phyloP scores from a whole-genome alignment of 2,329 filamentous ascomycete species.

The Phialophora chinensis region DNA sequence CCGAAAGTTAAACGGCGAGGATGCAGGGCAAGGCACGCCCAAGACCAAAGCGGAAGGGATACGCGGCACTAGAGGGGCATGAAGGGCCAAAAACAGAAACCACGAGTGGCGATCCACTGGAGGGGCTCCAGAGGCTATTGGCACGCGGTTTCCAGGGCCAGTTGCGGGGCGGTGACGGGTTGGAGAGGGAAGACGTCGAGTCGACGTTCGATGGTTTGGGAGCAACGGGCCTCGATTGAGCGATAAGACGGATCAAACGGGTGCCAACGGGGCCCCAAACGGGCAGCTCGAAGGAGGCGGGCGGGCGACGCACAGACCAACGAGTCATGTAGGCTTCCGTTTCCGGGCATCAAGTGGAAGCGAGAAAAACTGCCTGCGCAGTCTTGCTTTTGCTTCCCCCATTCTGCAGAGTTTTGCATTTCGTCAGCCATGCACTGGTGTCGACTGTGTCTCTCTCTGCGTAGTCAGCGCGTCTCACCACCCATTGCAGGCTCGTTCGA shows the following conservation, averaged over 20 bases:
- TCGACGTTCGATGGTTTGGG: conserved; percentile 5
- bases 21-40: not conserved
- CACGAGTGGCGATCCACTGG: conserved; percentile 18
- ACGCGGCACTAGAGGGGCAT: conserved; percentile 13
- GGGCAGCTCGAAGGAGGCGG: conserved; percentile 11
- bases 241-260: not conserved
- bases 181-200: not conserved
- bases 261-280: not conserved
- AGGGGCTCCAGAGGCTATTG: not conserved
- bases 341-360: conserved; percentile 10
- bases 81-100: conserved; percentile 22
- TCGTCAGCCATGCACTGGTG: not conserved
- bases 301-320: not conserved
- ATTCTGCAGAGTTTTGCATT: conserved; percentile 2
- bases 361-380: conserved; percentile 8
- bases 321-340: not conserved
- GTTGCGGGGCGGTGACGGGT: conserved; percentile 12
- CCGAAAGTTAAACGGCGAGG: conserved; percentile 10
- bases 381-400: conserved; percentile 3
- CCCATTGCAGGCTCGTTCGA: not conserved
- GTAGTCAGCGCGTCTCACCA: conserved; percentile 9
- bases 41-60: conserved; percentile 11
- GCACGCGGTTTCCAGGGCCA: not conserved
- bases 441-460: not conserved
- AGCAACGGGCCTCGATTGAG: not conserved